phyloP scores from a whole-genome alignment of 345 rosid genomes.

The Garcia nutans region DNA sequence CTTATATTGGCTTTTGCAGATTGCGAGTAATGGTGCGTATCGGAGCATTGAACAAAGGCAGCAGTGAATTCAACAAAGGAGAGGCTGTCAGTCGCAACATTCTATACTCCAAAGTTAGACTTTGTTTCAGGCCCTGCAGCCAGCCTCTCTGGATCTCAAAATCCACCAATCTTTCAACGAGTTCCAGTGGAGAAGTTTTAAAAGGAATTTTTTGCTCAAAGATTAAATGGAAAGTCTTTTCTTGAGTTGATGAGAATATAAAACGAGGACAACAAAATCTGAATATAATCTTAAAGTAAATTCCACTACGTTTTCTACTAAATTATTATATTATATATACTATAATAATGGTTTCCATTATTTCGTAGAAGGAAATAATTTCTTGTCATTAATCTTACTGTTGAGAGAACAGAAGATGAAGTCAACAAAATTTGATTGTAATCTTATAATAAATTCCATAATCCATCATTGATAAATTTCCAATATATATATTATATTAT shows the following conservation, averaged over 20 bases:
- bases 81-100: conserved; percentile 29
- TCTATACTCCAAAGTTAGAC: conserved; percentile 22
- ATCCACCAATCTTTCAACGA: conserved; percentile 17
- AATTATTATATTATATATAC: no score
- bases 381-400: no score
- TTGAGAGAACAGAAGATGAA: no score
- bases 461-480: no score
- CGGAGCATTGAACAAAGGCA: conserved; percentile 29
- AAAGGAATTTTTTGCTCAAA: conserved; percentile 26
- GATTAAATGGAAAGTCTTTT: conserved; percentile 30
- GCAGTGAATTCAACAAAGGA: conserved; percentile 22
- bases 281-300: neutral
- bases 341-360: no score
- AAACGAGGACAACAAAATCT: neutral
- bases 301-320: no score
- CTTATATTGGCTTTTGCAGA: conserved; percentile 12
- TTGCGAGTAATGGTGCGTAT: conserved; percentile 28
- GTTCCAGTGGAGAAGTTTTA: conserved; percentile 20
- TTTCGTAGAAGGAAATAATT: no score
- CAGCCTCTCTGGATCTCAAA: conserved; percentile 13
- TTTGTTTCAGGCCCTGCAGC: conserved; percentile 24
- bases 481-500: no score
- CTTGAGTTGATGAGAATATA: conserved; percentile 26
- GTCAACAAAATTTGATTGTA: no score
- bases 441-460: no score